Evolutionary conservation across 1,284 basidiomycete genomes (phyloP).

Genomic region (Exobasidium rhododendri): DNA sequence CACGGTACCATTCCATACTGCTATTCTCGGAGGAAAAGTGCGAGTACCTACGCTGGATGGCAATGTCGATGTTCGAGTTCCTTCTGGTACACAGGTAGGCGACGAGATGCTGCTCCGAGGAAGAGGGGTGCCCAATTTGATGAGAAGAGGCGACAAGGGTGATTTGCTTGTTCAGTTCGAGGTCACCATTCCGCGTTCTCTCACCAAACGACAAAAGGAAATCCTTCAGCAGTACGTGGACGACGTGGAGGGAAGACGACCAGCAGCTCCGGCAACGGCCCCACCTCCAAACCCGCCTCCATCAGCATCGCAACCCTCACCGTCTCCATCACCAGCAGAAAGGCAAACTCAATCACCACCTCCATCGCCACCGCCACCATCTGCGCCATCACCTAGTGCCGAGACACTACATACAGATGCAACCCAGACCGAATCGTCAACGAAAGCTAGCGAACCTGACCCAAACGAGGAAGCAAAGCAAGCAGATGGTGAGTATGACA

Average conservation of each 20-base stretch:
- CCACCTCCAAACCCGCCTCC: background rate
- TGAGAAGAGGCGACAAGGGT: slow-evolving; percentile 63
- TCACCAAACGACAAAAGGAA: slow-evolving; percentile 77
- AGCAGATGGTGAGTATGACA: background rate
- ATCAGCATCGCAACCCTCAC: background rate
- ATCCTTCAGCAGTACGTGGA: slow-evolving; percentile 88
- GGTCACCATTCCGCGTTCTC: slow-evolving; percentile 79
- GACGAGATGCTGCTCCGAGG: slow-evolving; percentile 94
- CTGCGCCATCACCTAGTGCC: slow-evolving; percentile 1
- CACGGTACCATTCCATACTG: slow-evolving; percentile 84
- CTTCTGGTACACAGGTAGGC: slow-evolving; percentile 88
- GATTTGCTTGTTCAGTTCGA: slow-evolving; percentile 89
- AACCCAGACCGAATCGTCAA: background rate
- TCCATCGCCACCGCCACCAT: background rate
- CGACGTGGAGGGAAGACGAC: slow-evolving; percentile 71
- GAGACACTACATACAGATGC: background rate
- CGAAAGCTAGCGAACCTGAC: background rate
- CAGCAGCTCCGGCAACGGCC: background rate
- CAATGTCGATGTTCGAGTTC: slow-evolving; percentile 90
- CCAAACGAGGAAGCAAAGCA: no score
- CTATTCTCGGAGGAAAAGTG: slow-evolving; percentile 84
- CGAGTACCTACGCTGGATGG: slow-evolving; percentile 93
- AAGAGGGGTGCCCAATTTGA: slow-evolving; percentile 70
- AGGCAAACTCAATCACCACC: background rate
- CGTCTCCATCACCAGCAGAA: background rate